Conservation (phyloP, 257 asterid species). For the Gardenia jasminoides region DNA sequence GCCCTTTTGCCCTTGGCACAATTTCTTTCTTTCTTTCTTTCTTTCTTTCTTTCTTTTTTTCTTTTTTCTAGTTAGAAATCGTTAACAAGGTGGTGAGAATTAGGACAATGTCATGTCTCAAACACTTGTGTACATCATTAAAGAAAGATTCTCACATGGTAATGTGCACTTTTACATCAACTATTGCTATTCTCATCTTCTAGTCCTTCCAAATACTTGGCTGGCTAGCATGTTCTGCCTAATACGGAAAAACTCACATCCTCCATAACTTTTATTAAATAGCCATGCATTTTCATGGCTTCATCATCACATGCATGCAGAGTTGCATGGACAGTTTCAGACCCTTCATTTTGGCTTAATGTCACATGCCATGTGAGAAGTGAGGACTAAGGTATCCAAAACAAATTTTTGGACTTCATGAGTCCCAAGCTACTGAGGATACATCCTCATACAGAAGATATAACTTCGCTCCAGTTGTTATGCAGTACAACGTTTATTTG, state of each 20-base stretch:
- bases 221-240: conserved; percentile 37
- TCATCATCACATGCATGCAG: conserved; percentile 31
- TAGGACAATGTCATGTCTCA: conserved; percentile 57
- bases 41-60: not conserved
- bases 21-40: not conserved
- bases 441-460: not conserved
- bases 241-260: conserved; percentile 28
- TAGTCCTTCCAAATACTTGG: conserved; percentile 21
- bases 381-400: conserved; percentile 23
- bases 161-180: conserved; percentile 22
- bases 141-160: conserved; percentile 31
- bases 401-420: not conserved
- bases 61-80: conserved; percentile 22
- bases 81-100: conserved; percentile 31
- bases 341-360: not conserved
- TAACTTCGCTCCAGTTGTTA: not conserved
- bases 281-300: conserved; percentile 28
- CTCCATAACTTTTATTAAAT: conserved; percentile 13
- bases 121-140: not conserved
- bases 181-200: conserved; percentile 17
- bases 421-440: too few relatives aligned
- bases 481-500: not conserved
- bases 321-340: conserved; percentile 4
- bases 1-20: conserved; percentile 11
- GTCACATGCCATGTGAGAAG: conserved; percentile 29